Conservation (phyloP, 2,329 filamentous ascomycete species). For the Biscogniauxia mediterranea region DNA sequence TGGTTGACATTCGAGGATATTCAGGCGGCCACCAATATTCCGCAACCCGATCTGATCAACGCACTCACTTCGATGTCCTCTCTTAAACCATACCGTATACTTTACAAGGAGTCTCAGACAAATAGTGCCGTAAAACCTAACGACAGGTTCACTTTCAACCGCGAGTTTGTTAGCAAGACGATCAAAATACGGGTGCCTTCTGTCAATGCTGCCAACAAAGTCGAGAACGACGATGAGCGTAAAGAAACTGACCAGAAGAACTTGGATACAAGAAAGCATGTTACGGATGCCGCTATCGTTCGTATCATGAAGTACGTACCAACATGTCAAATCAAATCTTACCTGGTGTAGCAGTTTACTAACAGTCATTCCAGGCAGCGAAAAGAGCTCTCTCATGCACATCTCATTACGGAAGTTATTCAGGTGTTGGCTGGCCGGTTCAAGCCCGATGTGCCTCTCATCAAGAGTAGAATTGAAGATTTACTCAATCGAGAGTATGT, state of each 20-base stretch:
- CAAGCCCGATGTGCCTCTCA: slow-evolving; percentile 71
- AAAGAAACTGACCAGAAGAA: slow-evolving; percentile 75
- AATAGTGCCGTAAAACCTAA: slow-evolving; percentile 69
- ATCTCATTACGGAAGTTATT: slow-evolving; percentile 70
- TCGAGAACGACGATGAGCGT: slow-evolving; percentile 70
- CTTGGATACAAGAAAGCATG: slow-evolving; percentile 66
- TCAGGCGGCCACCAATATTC: slow-evolving; percentile 77
- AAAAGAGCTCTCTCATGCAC: slow-evolving; percentile 67
- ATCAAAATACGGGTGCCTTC: slow-evolving; percentile 88
- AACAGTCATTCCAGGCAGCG: slow-evolving; percentile 56
- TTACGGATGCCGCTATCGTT: slow-evolving; percentile 75
- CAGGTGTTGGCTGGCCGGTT: slow-evolving; percentile 67
- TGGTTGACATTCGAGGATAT: slow-evolving; percentile 71
- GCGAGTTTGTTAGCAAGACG: slow-evolving; percentile 75
- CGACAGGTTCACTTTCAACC: slow-evolving; percentile 81
- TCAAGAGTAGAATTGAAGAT: slow-evolving; percentile 79
- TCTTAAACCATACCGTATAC: slow-evolving; percentile 71
- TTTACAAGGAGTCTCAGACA: slow-evolving; percentile 76
- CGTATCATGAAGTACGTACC: slow-evolving; percentile 77
- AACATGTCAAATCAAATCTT: background rate
- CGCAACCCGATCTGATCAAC: slow-evolving; percentile 68
- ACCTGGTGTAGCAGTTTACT: slow-evolving; percentile 21
- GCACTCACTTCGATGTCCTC: slow-evolving; percentile 81
- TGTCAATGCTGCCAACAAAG: slow-evolving; percentile 76
- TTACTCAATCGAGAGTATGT: slow-evolving; percentile 76